These are phyloP conservation scores for Aspergillus cejpii DNA, from an alignment of 2,329 filamentous ascomycete species.

Conservation along the genomic window DNA sequence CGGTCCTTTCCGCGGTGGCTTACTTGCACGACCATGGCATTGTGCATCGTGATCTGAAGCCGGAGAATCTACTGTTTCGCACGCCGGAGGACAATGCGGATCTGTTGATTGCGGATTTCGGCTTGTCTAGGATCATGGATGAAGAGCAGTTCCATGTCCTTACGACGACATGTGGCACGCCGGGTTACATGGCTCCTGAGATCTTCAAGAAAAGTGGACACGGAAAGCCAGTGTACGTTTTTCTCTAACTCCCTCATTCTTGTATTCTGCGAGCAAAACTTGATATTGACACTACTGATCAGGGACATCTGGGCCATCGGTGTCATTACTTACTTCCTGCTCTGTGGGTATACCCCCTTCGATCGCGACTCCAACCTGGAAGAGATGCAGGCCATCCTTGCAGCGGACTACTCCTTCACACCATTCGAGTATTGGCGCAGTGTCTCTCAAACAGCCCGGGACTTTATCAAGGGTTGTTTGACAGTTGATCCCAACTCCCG, in stretches of 20 bases:
- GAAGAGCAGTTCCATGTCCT: slow-evolving; percentile 97
- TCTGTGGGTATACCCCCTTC: slow-evolving; percentile 97
- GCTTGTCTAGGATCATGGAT: slow-evolving; percentile 94
- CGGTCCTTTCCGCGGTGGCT: slow-evolving; percentile 91
- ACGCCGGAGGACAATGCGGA: slow-evolving; percentile 98
- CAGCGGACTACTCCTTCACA: slow-evolving; percentile 92
- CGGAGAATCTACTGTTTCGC: slow-evolving; percentile 92
- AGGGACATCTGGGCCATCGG: slow-evolving; percentile 95
- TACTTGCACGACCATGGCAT: slow-evolving; percentile 98
- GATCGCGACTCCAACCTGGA: slow-evolving; percentile 96
- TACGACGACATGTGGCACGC: slow-evolving; percentile 94
- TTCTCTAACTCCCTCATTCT: background rate
- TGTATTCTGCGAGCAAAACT: background rate
- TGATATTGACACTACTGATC: background rate
- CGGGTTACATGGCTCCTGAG: slow-evolving; percentile 98
- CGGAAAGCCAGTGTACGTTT: slow-evolving; percentile 79
- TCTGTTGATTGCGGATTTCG: slow-evolving; percentile 93
- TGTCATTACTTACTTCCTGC: slow-evolving; percentile 96
- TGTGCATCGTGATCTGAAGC: slow-evolving; percentile 94
- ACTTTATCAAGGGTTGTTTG: slow-evolving; percentile 87
- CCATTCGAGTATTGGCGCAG: slow-evolving; percentile 95
- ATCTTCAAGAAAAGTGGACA: slow-evolving; percentile 99
- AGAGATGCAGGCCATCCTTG: slow-evolving; percentile 98
- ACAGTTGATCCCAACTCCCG: slow-evolving; percentile 81
- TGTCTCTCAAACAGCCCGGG: slow-evolving; percentile 75